Evolutionary conservation across 2,329 filamentous ascomycete genomes (phyloP).

Genomic region (Fusarium cyanostomum): DNA sequence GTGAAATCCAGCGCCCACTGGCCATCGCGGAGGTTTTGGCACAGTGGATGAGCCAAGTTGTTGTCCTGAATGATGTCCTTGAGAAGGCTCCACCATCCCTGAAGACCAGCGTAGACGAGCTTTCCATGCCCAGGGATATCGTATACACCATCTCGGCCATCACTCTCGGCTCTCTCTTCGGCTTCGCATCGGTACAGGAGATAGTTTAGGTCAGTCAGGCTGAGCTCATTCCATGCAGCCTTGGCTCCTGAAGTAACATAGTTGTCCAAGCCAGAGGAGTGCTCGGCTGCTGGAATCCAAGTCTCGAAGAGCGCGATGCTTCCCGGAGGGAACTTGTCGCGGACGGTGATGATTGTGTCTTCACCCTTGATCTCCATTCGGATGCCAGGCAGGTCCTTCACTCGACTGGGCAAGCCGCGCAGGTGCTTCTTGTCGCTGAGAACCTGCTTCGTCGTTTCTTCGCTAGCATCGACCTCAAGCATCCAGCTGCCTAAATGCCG

Average conservation of each 20-base stretch:
- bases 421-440: constrained; percentile 76
- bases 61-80: constrained; percentile 87
- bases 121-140: constrained; percentile 84
- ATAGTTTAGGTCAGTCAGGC: constrained; percentile 88
- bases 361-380: constrained; percentile 75
- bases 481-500: constrained; percentile 91
- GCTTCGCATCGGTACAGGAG: constrained; percentile 90
- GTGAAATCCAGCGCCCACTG: constrained; percentile 95
- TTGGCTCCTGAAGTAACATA: constrained; percentile 86
- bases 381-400: constrained; percentile 78
- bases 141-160: constrained; percentile 86
- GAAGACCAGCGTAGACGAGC: constrained; percentile 93
- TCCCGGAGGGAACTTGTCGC: constrained; percentile 87
- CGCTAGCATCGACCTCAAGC: constrained; percentile 84
- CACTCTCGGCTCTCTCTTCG: constrained; percentile 83
- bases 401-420: constrained; percentile 83
- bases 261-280: constrained; percentile 82
- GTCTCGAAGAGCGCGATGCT: constrained; percentile 97
- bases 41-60: constrained; percentile 90
- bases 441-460: constrained; percentile 72
- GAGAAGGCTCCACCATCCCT: constrained; percentile 97
- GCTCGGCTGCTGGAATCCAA: constrained; percentile 89
- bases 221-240: constrained; percentile 78
- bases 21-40: constrained; percentile 89
- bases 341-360: constrained; percentile 81